Base-by-base conservation (phyloP, 805 yeast species). In the Myxozyma mucilagina region DNA sequence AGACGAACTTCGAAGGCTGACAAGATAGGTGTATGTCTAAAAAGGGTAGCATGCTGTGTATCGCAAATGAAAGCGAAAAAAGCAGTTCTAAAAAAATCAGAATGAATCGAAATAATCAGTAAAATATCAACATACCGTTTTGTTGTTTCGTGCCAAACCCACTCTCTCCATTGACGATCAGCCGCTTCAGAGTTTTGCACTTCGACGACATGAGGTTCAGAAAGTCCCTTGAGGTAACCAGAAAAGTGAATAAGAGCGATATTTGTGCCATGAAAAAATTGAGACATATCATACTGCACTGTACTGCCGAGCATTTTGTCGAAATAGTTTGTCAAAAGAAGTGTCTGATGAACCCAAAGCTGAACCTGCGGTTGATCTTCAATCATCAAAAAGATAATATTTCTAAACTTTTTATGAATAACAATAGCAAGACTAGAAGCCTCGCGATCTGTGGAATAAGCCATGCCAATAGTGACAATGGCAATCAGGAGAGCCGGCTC, bases 61-160 rank as follows among this genome's bases (percentile, higher is more conserved):
- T 80, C 83, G 44, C 75, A 67, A 0, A 78, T 67, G 58, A 76
- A 78, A n/a, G 75, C 77, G 59, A 79, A 77, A 53, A 73, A 79
- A 0, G 78, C 76, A 3, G 76, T 64, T 57, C 83, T 68, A 16
- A 8, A 45, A 45, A 24, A 29, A 3, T 4, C 18, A n/a, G 7
- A 38, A 47, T 47, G 13, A 47, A 29, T 39, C 11, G 11, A 5
- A 7, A 10, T 29, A 9, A 3, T 9, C 18, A 16, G 35, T 4
- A 43, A 6, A 1, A 47, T 31, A 24, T 13, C 32, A 29, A n/a
- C 18, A n/a, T 41, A 61, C 60, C 66, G 42, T 64, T 81, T 82
- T 58, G 75, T 67, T 36, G 78, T 70, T 64, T 82, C 85, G 63
- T 76, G 77, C 29, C 71, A 59, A 2, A 78, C 72, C 85, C 85